Evolutionary conservation across 1,284 basidiomycete genomes (phyloP).

Genomic region (Inonotus hispidus): DNA sequence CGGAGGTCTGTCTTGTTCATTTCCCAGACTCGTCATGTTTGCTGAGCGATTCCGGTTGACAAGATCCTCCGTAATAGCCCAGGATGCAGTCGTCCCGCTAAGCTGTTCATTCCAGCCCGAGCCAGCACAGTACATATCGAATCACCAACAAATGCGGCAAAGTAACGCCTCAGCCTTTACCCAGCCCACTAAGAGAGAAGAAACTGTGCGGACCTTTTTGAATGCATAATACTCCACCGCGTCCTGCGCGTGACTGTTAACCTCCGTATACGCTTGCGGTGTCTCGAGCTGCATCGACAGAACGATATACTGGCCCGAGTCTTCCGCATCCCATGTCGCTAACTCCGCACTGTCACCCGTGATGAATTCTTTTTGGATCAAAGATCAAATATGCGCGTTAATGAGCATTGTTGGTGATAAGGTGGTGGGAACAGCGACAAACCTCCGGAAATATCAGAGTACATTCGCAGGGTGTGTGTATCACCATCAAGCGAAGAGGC

Average conservation of each 20-base stretch:
- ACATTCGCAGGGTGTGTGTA: slow-evolving; percentile 21
- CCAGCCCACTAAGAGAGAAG: not conserved
- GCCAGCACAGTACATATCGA: not conserved
- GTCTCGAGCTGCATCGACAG: slow-evolving; percentile 27
- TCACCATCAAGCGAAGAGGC: slow-evolving; percentile 23
- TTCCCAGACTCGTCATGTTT: slow-evolving; percentile 1
- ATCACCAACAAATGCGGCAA: not conserved
- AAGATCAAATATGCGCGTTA: not conserved
- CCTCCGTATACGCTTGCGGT: slow-evolving; percentile 27
- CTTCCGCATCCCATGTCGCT: slow-evolving; percentile 29
- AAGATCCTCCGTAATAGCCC: slow-evolving; percentile 7
- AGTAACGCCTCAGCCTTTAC: not conserved
- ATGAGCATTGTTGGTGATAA: too few species aligned
- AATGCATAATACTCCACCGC: slow-evolving; percentile 33
- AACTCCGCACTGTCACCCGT: slow-evolving; percentile 27
- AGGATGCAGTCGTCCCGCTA: slow-evolving; percentile 7
- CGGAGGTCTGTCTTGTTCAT: slow-evolving; percentile 1
- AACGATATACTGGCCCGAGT: slow-evolving; percentile 25
- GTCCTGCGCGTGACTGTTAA: slow-evolving; percentile 33
- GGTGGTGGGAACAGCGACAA: not conserved
- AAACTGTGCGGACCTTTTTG: slow-evolving; percentile 22
- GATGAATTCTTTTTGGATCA: slow-evolving; percentile 30
- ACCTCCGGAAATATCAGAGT: slow-evolving; percentile 22
- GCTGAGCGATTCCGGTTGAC: slow-evolving; percentile 1
- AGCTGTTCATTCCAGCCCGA: not conserved